A percentile compares a stretch with the other conserved stretches of the same genome.
Evolutionary conservation across 1,139 yeast genomes (phyloP).

Genomic region (Groenewaldozyma auringiensis): DNA sequence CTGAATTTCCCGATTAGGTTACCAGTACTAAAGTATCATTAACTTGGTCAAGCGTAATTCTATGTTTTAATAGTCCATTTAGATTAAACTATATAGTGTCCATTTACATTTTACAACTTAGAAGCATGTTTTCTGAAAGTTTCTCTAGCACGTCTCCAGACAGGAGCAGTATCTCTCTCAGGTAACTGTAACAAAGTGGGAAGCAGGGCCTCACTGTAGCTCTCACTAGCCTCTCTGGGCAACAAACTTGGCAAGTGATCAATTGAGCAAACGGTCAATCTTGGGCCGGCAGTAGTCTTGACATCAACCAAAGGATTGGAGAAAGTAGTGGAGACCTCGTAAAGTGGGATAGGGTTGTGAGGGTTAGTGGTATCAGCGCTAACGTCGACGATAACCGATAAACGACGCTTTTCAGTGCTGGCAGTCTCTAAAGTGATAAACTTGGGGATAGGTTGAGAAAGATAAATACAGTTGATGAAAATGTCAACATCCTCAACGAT

Average conservation of each 20-base stretch:
- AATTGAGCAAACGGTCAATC: slow-evolving; percentile 82
- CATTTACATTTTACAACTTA: too few relatives aligned
- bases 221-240: slow-evolving; percentile 96
- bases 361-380: slow-evolving; percentile 99
- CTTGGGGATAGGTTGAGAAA: slow-evolving; percentile 90
- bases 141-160: slow-evolving; percentile 83
- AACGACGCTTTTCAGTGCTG: slow-evolving; percentile 57
- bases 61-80: too few relatives aligned
- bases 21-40: too few relatives aligned
- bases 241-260: slow-evolving; percentile 93
- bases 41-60: too few relatives aligned
- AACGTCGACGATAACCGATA: slow-evolving; percentile 91
- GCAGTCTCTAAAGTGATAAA: slow-evolving; percentile 66
- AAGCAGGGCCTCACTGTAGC: slow-evolving; percentile 73
- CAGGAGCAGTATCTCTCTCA: slow-evolving; percentile 71
- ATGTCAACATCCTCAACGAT: slow-evolving; percentile 70
- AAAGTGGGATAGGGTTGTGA: slow-evolving; percentile 94
- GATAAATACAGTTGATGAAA: slow-evolving; percentile 90
- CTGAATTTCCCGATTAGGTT: too few relatives aligned
- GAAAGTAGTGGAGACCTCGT: slow-evolving; percentile 81
- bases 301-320: slow-evolving; percentile 84
- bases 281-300: slow-evolving; percentile 64
- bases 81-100: too few relatives aligned
- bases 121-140: slow-evolving; percentile 73
- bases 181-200: slow-evolving; percentile 85